Base-by-base conservation (phyloP, 2,329 filamentous ascomycete genomes). In the Fusarium austroafricanum region DNA sequence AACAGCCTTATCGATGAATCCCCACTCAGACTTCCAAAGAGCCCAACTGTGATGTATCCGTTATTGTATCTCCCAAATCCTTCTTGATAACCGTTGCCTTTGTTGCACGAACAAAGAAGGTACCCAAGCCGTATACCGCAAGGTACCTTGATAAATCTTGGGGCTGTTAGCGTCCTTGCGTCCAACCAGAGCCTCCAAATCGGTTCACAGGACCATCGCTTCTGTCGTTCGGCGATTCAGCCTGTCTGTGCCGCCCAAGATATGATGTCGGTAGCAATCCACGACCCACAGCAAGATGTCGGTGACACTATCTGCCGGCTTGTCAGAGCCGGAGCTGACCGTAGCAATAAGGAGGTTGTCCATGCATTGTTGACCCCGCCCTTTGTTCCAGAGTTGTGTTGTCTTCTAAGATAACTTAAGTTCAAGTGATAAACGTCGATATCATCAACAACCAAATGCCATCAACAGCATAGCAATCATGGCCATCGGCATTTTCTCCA, bases 401-500 rank as follows among this genome's bases (percentile, higher is more conserved):
- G 73, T 75, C 69, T 57, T 45, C 45, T 55, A 51, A 49, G 55
- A 52, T 70, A 47, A 29, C 46, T 44, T 31, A 54, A 55, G 33
- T 54, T 33, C 33, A 26, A 44, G 53, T 45, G 17, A 42, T 61
- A 59, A 68, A 43, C 54, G 58, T 45, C 47, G 43, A 43, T 45
- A 61, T 44, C 62, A 57, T 53, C 44, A 68, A 71, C 31, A 42
- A 42, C 49, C 50, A 66, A 53, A 45, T 39, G 65, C 28, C 38
- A 64, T 52, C 56, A 62, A 51, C 54, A 66, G 20, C 54, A 42
- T 44, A 63, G 10, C 54, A 70, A 74, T 38, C 71, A 81, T 81
- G 79, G 75, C 78, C 60, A 67, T 79, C 71, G 73, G 76, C 33
- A 71, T 79, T 57, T 60, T 75, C 54, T 74, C 77, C 37, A 75